Conservation (phyloP, 495 filamentous ascomycete genomes). For the Thozetella sp. region DNA sequence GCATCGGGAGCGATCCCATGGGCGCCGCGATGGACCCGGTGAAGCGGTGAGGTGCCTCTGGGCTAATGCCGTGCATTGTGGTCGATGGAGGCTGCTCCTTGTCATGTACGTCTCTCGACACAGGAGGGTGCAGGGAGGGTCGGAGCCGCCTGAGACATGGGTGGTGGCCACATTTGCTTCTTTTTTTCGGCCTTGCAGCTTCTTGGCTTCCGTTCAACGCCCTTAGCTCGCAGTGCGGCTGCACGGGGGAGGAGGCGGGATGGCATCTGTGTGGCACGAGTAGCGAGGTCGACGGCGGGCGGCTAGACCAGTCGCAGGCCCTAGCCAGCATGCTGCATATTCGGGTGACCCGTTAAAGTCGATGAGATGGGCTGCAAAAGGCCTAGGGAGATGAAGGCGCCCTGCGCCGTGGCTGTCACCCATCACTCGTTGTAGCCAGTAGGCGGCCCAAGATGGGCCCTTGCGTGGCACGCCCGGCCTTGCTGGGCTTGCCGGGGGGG, state of each 20-base stretch:
- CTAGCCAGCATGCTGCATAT: not conserved
- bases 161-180: no score
- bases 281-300: not conserved
- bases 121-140: no score
- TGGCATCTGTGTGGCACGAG: not conserved
- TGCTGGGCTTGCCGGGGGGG: no score
- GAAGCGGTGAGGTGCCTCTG: not conserved
- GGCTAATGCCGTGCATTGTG: not conserved
- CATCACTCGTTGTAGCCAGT: not conserved
- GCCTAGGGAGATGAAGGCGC: not conserved
- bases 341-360: not conserved
- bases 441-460: not conserved
- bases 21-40: not conserved
- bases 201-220: not conserved
- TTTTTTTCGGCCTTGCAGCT: not conserved
- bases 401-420: not conserved
- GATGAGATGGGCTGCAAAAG: not conserved
- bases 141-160: no score
- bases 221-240: not conserved
- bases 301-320: not conserved
- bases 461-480: not conserved
- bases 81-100: not conserved
- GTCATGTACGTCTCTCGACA: not conserved
- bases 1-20: not conserved
- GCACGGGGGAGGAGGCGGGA: not conserved